Conservation (phyloP, 257 asterid genomes). For the Paraleonurus japonicus region DNA sequence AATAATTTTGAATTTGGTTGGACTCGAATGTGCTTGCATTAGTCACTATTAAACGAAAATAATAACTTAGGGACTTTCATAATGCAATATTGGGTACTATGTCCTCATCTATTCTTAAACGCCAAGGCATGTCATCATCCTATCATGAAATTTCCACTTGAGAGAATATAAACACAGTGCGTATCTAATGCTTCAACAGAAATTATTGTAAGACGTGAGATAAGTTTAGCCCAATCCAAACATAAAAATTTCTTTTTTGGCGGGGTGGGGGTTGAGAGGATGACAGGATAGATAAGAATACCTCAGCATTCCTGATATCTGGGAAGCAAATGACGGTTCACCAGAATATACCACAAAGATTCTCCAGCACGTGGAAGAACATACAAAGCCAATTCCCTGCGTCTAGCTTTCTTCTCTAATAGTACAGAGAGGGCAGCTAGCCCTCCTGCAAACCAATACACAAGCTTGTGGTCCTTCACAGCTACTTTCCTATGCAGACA, state of each 20-base stretch:
- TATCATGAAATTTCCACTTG: too few relatives aligned
- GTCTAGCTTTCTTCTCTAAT: conserved; percentile 95
- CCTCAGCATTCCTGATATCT: conserved; percentile 87
- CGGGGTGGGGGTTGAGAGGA: not conserved
- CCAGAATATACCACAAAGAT: conserved; percentile 90
- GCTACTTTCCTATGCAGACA: conserved; percentile 91
- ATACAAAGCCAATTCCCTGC: conserved; percentile 88
- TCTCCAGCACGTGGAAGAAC: conserved; percentile 99
- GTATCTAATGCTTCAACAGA: too few relatives aligned
- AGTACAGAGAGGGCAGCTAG: conserved; percentile 86
- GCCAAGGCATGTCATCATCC: too few relatives aligned
- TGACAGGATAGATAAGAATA: conserved; percentile 14
- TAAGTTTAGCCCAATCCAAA: not conserved
- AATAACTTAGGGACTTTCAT: not conserved
- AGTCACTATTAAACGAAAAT: not conserved
- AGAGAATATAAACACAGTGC: too few relatives aligned
- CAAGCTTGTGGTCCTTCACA: conserved; percentile 88
- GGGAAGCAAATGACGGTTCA: conserved; percentile 93
- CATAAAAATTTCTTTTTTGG: not conserved
- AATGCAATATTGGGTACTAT: not conserved
- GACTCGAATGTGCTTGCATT: conserved; percentile 1
- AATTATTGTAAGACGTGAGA: too few relatives aligned
- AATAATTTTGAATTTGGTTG: not conserved
- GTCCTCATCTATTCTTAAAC: not conserved
- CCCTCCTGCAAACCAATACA: conserved; percentile 94